Evolutionary conservation across 371 early-diverging fungal species (phyloP), one percentile per base, ranked within the genome.

Genomic region (Basidiobolus meristosporus): DNA sequence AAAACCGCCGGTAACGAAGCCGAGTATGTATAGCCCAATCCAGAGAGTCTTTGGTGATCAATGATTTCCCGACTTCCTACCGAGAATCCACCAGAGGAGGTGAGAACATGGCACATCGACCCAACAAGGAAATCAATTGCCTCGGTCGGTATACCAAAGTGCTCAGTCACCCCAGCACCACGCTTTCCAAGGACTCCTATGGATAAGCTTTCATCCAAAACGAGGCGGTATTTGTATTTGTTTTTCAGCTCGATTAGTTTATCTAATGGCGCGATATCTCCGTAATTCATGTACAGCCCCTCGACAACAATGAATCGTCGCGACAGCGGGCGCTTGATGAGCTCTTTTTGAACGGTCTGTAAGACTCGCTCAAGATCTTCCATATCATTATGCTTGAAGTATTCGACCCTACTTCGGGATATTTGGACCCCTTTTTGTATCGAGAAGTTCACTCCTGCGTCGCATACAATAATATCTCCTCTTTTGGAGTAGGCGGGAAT

Each of bases 401-500:
- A 90, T 43, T 75, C 73, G 39, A 95, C 72, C 53, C 65, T 73
- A 31, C 83, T 82, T 21, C 98, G 69, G 9, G 92, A 86, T 29
- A 93, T 81, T 51, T 80, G 75, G 10, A 89, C 67, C 28, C 93
- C 95, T 51, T 89, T 89, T 54, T 90, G 89, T 31, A 90, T 63
- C 2, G 90, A 66, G 67, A 93, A 89, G 46, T 63, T 71, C 44
- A 83, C 77, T 35, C 77, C 82, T 19, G 90, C 86, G 55, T 97
- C 98, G 34, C 86, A 88, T 33, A 98, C 88, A 49, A 99, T 76
- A 33, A 87, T 73, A 52, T 98, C 98, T 26, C 92, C 90, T 52
- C 95, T 70, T 69, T 95, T 98, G 38, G 90, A 78, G 59, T 98
- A 99, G 29, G 98, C 95, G 14, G 98, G 89, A 53, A 99, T 95